A percentile compares a stretch with the other conserved stretches of the same genome.
These are phyloP conservation scores for Sextonia rubra DNA, from an alignment of 164 flowering plant genomes.

Conservation along the genomic window DNA sequence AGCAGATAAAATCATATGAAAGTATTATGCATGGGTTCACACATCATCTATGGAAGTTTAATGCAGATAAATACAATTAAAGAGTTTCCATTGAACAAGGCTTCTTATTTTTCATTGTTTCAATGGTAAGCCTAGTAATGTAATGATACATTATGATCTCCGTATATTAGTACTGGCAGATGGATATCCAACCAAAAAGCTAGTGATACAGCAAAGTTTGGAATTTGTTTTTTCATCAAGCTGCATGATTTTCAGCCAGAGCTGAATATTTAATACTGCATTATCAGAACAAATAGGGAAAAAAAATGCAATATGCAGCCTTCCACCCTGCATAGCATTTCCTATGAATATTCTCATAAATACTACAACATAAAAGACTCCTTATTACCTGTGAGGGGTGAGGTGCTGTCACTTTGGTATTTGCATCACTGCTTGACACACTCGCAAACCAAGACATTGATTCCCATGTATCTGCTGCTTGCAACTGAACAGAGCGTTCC, in stretches of 20 bases:
- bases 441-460: constrained; percentile 10
- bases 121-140: too few species aligned
- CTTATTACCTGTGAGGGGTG: constrained; percentile 18
- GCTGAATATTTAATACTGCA: neutral
- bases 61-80: too few species aligned
- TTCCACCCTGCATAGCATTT: neutral
- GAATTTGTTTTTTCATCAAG: neutral
- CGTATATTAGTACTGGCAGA: neutral
- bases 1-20: too few species aligned
- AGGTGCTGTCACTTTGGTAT: constrained; percentile 20
- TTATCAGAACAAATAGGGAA: neutral
- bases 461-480: neutral
- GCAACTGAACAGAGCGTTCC: neutral
- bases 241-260: neutral
- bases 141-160: neutral
- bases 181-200: neutral
- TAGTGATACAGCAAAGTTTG: neutral
- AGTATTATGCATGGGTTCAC: too few species aligned
- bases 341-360: neutral
- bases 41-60: too few species aligned
- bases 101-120: neutral
- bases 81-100: too few species aligned
- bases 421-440: constrained; percentile 32
- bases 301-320: neutral
- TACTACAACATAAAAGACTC: neutral